A percentile compares a stretch with the other conserved stretches of the same genome.
These are phyloP conservation scores for Flaveria floridana DNA, from an alignment of 140 eudicot species.

Conservation along the genomic window DNA sequence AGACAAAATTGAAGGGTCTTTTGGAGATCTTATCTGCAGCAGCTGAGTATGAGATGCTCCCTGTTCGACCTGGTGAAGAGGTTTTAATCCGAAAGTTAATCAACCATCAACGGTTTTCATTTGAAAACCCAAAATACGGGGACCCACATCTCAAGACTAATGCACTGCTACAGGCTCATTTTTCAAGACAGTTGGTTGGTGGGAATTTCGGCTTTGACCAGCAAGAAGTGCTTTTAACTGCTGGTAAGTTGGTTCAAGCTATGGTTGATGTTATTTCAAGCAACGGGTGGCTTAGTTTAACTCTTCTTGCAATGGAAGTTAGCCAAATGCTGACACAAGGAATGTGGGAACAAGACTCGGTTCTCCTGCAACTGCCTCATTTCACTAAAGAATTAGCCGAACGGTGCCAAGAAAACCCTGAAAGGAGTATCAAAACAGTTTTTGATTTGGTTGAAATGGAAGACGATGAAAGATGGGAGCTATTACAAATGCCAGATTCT, in stretches of 20 bases:
- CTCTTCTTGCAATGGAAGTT: constrained; percentile 82
- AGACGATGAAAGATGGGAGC: constrained; percentile 64
- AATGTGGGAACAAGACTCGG: constrained; percentile 87
- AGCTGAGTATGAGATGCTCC: constrained; percentile 60
- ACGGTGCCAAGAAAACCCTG: constrained; percentile 71
- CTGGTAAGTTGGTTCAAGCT: constrained; percentile 72
- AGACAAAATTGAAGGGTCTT: constrained; percentile 73
- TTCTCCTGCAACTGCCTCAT: constrained; percentile 80
- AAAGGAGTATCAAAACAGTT: constrained; percentile 55
- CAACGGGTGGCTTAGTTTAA: constrained; percentile 73
- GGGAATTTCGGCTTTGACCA: constrained; percentile 80
- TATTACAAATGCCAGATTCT: constrained; percentile 63
- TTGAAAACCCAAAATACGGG: constrained; percentile 55
- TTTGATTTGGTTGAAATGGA: constrained; percentile 76
- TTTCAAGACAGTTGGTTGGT: constrained; percentile 68
- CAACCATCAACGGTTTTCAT: constrained; percentile 67
- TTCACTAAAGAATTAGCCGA: constrained; percentile 73
- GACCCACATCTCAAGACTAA: constrained; percentile 86
- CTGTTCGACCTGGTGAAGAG: constrained; percentile 78
- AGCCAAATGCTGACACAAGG: constrained; percentile 94
- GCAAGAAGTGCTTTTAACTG: constrained; percentile 65
- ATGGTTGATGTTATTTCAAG: constrained; percentile 90
- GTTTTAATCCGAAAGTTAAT: constrained; percentile 57
- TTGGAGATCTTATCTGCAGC: constrained; percentile 73
- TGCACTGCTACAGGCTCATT: constrained; percentile 78